Percentiles rank a stretch among this genome's conserved stretches.
Conservation (phyloP, 208 protist genomes). For the Trypanosoma lewisi region DNA sequence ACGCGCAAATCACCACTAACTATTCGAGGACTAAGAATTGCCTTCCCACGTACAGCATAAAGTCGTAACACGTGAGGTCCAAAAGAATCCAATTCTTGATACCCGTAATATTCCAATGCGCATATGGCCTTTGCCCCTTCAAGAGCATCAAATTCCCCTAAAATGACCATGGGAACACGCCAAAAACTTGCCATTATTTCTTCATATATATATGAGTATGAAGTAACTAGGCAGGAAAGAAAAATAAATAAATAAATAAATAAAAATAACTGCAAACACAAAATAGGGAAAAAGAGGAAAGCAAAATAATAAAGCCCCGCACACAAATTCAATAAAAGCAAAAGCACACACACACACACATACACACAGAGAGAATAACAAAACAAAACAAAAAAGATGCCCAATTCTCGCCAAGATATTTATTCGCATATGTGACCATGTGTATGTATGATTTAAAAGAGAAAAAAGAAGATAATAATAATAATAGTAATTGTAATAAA, state of each 20-base stretch:
- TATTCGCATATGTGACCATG: too few relatives aligned
- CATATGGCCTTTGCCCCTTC: constrained; percentile 61
- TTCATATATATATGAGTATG: too few relatives aligned
- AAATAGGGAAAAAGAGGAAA: not conserved
- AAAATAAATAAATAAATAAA: not conserved
- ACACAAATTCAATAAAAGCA: too few relatives aligned
- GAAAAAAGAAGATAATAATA: too few relatives aligned
- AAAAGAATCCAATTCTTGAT: constrained; percentile 27
- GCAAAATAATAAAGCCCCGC: not conserved
- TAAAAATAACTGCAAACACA: not conserved
- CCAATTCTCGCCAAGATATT: too few relatives aligned
- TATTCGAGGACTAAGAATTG: constrained; percentile 20
- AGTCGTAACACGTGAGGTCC: constrained; percentile 12
- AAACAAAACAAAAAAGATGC: too few relatives aligned
- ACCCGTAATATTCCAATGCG: constrained; percentile 71
- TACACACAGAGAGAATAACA: too few relatives aligned
- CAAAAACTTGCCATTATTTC: constrained; percentile 8
- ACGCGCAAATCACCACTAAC: constrained; percentile 50
- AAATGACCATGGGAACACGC: constrained; percentile 50
- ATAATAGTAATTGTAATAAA: too few relatives aligned
- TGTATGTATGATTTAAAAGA: too few relatives aligned
- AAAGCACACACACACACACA: too few relatives aligned
- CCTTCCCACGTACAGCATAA: constrained; percentile 14
- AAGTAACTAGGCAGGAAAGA: constrained; percentile 1
- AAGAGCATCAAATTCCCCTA: constrained; percentile 81